A percentile compares a stretch with the other conserved stretches of the same genome.
Conservation (phyloP, 768 basidiomycete species). For the Hortiboletus flavorubellus region DNA sequence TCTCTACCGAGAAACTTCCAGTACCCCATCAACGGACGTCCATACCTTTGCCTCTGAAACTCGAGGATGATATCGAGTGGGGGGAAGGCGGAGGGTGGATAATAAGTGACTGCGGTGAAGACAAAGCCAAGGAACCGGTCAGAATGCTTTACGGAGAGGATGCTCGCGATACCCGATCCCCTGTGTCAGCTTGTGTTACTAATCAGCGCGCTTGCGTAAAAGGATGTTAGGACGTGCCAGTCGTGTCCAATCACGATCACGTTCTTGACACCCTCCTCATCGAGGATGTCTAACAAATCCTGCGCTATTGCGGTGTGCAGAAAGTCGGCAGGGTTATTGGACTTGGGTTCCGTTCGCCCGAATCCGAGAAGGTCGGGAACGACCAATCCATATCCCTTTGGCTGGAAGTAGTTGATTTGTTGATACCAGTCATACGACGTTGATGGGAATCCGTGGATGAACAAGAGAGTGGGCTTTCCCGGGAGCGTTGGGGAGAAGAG, state of each 20-base stretch:
- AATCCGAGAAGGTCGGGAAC: constrained; percentile 48
- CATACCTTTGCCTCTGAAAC: constrained; percentile 25
- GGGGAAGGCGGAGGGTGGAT: constrained; percentile 24
- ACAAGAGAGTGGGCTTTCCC: constrained; percentile 37
- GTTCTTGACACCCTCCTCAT: constrained; percentile 31
- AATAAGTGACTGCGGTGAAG: constrained; percentile 36
- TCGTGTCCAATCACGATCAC: constrained; percentile 41
- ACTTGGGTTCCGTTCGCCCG: constrained; percentile 42
- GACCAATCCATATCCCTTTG: constrained; percentile 41
- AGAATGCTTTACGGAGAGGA: constrained; percentile 37
- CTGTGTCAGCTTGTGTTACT: constrained; percentile 18
- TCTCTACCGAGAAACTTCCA: constrained; percentile 37
- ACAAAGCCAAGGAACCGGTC: constrained; percentile 41
- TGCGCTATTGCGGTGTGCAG: constrained; percentile 22
- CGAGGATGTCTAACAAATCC: constrained; percentile 39
- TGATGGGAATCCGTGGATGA: constrained; percentile 46
- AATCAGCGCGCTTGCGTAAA: not conserved
- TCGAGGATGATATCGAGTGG: constrained; percentile 28
- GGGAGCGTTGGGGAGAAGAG: constrained; percentile 25
- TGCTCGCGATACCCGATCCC: constrained; percentile 35
- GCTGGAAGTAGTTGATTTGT: constrained; percentile 37
- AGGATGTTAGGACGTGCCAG: constrained; percentile 26
- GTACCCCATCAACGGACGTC: constrained; percentile 41
- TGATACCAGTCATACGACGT: constrained; percentile 42
- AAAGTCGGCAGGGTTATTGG: constrained; percentile 30